phyloP scores from a whole-genome alignment of 169 alveolate genomes.

The Amoebophrya sp. region DNA sequence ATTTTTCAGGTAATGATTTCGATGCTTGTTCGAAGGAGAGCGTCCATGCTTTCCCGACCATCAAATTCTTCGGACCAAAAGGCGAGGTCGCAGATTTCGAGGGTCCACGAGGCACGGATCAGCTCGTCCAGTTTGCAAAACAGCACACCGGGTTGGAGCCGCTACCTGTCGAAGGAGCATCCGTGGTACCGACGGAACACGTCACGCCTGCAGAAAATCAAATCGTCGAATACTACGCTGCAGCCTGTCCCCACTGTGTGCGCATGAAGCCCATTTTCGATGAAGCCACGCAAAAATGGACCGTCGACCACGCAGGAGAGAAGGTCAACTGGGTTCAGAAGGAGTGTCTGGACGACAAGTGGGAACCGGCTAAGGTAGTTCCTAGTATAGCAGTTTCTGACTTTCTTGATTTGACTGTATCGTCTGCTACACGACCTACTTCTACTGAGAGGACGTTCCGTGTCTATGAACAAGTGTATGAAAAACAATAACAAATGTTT shows the following conservation, averaged over 20 bases:
- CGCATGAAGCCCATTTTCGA: neutral
- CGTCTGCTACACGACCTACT: too few species aligned
- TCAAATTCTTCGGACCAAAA: neutral
- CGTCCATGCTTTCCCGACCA: neutral
- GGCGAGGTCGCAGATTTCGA: neutral
- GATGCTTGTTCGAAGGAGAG: neutral
- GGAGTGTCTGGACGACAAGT: neutral
- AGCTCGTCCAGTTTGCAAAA: neutral
- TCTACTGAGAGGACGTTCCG: too few species aligned
- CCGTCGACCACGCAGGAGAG: neutral
- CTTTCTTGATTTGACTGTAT: too few species aligned
- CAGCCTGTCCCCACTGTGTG: neutral
- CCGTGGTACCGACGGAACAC: neutral
- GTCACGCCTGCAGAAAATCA: neutral
- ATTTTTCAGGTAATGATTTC: too few species aligned
- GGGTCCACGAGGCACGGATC: neutral
- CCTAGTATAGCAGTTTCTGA: too few species aligned
- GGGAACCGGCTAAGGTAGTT: neutral
- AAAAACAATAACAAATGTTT: too few species aligned
- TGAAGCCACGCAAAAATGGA: neutral
- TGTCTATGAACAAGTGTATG: too few species aligned
- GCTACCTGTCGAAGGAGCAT: too few species aligned
- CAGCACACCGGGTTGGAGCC: neutral
- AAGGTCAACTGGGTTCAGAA: neutral
- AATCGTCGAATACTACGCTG: neutral